Base-by-base conservation (phyloP, 768 basidiomycete genomes). In the Termitomyces sp. region DNA sequence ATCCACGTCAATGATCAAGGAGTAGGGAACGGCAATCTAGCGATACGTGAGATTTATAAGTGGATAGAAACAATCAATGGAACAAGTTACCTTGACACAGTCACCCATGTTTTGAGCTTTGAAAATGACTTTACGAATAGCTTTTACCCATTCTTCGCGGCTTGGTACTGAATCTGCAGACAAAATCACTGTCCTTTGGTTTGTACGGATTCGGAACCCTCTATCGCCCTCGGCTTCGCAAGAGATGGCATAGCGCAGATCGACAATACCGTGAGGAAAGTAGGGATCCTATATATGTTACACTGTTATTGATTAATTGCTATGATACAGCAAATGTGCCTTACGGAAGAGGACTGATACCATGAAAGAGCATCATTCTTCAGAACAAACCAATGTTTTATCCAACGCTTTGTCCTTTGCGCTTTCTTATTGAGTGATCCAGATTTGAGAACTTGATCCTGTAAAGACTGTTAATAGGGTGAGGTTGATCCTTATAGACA, bases 51-150 rank as follows among this genome's bases (percentile, higher is more conserved):
- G 22, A 28, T 20, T 13, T 47, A 13, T 22, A 14, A 36, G n/a
- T 26, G 35, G 36, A 14, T 24, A 35, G 3, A 20, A 24, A 26
- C 20, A 26, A 53, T 58, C 24, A 20, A 32, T 26, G 24, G 41
- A 30, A 46, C 13, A 18, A 64, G 71, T 28, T 62, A 90, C 92
- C 81, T 98, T 98, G 63, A 98, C 94, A 64, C 85, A 90, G 66
- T 98, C 94, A 2, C 97, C 96, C 80, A 88, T 88, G 70, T 98
- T 97, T 75, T 98, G 95, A 16, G 90, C 88, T 68, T 94, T 93
- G 76, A 98, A 95, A 55, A 98, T 94, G 55, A 94, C 88, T 71
- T 90, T 96, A 57, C 88, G 84, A 59, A 99, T 87, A 9, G 92
- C 87, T 70, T 97, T 98, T 48, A 98, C 87, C 96, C 96, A 99